Conservation (phyloP, 148 eudicot species). For the Camellia lanceoleosa region DNA sequence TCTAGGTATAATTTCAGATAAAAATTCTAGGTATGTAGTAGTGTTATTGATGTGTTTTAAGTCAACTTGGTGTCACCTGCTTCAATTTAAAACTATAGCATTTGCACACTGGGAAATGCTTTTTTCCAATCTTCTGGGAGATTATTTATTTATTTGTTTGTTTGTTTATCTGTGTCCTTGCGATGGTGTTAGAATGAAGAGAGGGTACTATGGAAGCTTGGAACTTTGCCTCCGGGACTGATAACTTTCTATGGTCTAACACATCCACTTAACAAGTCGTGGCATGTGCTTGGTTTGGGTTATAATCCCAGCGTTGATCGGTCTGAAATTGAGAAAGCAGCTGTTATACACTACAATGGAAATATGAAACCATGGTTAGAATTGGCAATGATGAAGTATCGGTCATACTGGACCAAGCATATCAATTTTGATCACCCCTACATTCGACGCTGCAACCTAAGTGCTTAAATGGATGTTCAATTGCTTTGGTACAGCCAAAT, state of each 20-base stretch:
- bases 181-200: conserved; percentile 64
- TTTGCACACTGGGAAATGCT: not conserved
- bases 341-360: conserved; percentile 88
- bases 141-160: not conserved
- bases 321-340: conserved; percentile 72
- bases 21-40: too few relatives aligned
- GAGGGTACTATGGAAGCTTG: conserved; percentile 82
- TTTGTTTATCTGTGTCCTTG: conserved; percentile 9
- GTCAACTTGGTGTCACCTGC: not conserved
- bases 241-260: conserved; percentile 82
- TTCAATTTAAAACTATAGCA: not conserved
- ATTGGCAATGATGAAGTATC: conserved; percentile 76
- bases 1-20: too few relatives aligned
- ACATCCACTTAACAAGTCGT: conserved; percentile 68
- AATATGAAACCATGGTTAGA: conserved; percentile 97
- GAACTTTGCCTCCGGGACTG: conserved; percentile 84
- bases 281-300: conserved; percentile 96
- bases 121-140: not conserved
- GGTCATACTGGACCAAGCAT: conserved; percentile 77
- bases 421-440: conserved; percentile 77
- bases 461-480: conserved; percentile 31
- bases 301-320: conserved; percentile 68
- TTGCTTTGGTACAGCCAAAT: conserved; percentile 2
- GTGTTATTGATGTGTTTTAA: not conserved
- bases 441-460: conserved; percentile 64